Base-by-base conservation (phyloP, 352 stramenopile species). In the Globisporangium apiculatum region DNA sequence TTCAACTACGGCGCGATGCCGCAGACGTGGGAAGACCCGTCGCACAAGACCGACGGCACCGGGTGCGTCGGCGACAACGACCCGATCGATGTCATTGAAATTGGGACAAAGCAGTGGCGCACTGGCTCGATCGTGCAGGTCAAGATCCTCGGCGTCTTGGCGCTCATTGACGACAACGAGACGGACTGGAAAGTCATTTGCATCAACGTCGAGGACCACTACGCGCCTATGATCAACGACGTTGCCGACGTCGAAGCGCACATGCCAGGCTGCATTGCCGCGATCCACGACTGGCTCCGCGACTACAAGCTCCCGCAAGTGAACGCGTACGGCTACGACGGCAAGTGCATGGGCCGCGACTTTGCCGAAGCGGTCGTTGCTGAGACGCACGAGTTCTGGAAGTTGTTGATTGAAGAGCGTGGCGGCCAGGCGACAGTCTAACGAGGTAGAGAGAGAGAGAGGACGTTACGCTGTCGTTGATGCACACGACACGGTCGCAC, bases 251-350 rank as follows among this genome's bases (percentile, higher is more conserved):
- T 99, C 31, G 95, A 98, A 55, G 75, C 86, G 14, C 86, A 96
- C 69, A 92, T 98, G 81, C 96, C 91, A 11, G 96, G 97, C 63
- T 94, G 83, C 63, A 89, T 97, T 60, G 61, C 78, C 18, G 80
- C 76, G 61, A 98, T 99, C 68, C 85, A 97, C 68, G 95, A 99
- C 82, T 99, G 97, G 97, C 97, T 99, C 72, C 88, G 97, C 65
- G 98, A 98, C 91, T 99, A 99, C 89, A 99, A 99, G 84, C 97
- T 98, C 62, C 97, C 97, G 35, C 96, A 99, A 87, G 79, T 99
- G 53, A 99, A 99, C 87, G 90, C 82, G 57, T 99, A 99, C 79
- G 97, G 95, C 68, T 99, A 98, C 73, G 97, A 98, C 37, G 97
- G 98, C 73, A 97, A 98, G 79, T 98, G 83, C 66, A 94, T 97